Evolutionary conservation across 129 eudicot species (phyloP).

Genomic region (Artemisia argyi): DNA sequence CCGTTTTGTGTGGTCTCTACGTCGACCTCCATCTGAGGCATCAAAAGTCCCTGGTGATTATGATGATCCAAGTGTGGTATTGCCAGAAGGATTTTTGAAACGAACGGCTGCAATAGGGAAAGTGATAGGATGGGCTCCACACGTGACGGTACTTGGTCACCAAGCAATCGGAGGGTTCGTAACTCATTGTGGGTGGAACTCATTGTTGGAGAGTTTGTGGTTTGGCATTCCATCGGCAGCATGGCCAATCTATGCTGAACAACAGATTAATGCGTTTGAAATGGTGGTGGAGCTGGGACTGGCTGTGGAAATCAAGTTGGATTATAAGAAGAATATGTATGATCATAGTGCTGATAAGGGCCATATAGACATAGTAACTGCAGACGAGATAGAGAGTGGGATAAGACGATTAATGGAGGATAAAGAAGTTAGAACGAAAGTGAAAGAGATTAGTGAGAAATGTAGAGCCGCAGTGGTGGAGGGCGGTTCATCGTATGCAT

Average conservation of each 20-base stretch:
- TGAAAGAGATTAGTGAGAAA: constrained; percentile 35
- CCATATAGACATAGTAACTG: neutral
- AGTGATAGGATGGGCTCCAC: constrained; percentile 44
- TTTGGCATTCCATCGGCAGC: constrained; percentile 37
- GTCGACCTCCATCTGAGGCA: constrained; percentile 2
- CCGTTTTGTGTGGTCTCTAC: constrained; percentile 41
- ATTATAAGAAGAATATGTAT: constrained; percentile 6
- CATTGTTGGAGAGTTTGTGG: constrained; percentile 38
- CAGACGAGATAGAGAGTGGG: constrained; percentile 29
- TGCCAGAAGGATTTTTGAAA: constrained; percentile 43
- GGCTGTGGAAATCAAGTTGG: constrained; percentile 17
- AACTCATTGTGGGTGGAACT: constrained; percentile 46
- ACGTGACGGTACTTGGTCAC: constrained; percentile 36
- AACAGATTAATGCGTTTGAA: constrained; percentile 39
- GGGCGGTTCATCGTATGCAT: constrained; percentile 39
- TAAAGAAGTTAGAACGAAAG: constrained; percentile 15
- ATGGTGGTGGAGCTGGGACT: constrained; percentile 34
- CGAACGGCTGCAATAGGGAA: constrained; percentile 25
- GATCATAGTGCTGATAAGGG: neutral
- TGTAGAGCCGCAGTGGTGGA: constrained; percentile 29
- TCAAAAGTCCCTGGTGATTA: constrained; percentile 10
- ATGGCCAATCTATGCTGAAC: constrained; percentile 46
- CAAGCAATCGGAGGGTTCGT: constrained; percentile 39
- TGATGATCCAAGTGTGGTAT: constrained; percentile 12
- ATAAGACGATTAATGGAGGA: constrained; percentile 27